Base-by-base conservation (phyloP, 1,284 basidiomycete species). In the Malassezia restricta region DNA sequence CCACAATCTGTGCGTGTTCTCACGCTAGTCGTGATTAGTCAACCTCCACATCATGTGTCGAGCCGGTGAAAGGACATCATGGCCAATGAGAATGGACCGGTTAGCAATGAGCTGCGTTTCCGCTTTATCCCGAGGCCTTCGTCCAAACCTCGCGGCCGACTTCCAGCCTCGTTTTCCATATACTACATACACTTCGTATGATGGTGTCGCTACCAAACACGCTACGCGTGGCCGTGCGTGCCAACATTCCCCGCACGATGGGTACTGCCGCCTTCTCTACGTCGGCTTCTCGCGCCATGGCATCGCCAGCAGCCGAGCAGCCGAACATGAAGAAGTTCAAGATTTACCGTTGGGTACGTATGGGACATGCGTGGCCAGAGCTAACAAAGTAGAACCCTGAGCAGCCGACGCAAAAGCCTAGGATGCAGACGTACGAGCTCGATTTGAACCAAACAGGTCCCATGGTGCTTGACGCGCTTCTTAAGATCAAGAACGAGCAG, bases 401-500 rank as follows among this genome's bases (percentile, higher is more conserved):
- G 75, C 82, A 87, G 71, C 92, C 92, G 11, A 81, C 83, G 47
- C 83, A 84, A 77, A 94, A 96, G 77, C 92, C 92, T 3, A 81
- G 80, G 49, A 79, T 98, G 50, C 88, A 96, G 78, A 82, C 83
- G 1, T 98, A 95, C 80, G 82, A 81, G 45, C 81, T 98, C 68
- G 90, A 98, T 77, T 79, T 98, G 50, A 87, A 88, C 77, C 83
- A 89, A 76, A 89, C 85, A 41, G 92, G 92, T 8, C 92, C 92
- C 58, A 98, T 98, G 94, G 85, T 87, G 47, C 82, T 91, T 43
- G 89, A 92, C 67, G 66, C 68, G 1, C 81, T 92, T 66, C 94
- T 96, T 78, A 96, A 98, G 78, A 95, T 98, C 75, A 98, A 98
- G 82, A 96, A 96, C 76, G 91, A 96, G 76, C 74, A 91, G 27